These are phyloP conservation scores for Heliocybe sulcata DNA, from an alignment of 1,284 basidiomycete species.

Conservation along the genomic window DNA sequence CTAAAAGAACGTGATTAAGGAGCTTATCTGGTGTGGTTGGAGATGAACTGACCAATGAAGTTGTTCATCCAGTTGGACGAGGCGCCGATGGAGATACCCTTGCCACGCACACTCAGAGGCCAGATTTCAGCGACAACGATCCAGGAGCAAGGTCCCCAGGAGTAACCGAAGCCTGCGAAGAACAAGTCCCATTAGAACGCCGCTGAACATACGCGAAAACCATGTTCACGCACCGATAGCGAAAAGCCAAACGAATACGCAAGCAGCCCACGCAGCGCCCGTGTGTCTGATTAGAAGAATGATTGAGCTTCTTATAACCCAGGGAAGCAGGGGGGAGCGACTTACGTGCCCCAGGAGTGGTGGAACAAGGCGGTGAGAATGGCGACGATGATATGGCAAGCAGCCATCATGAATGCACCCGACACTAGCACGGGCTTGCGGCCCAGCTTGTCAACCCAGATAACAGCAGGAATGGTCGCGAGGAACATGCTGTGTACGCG, in stretches of 20 bases:
- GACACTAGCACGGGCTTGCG: constrained; percentile 64
- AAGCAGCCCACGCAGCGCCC: constrained; percentile 59
- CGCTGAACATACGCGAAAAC: constrained; percentile 2
- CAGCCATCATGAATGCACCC: constrained; percentile 66
- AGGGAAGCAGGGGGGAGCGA: constrained; percentile 4
- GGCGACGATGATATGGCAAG: constrained; percentile 60
- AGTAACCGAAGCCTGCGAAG: constrained; percentile 49
- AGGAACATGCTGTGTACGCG: constrained; percentile 50
- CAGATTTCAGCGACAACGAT: constrained; percentile 61
- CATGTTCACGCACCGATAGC: constrained; percentile 37
- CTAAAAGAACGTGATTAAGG: constrained; percentile 6
- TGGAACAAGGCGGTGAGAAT: constrained; percentile 50
- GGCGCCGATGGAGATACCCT: constrained; percentile 62
- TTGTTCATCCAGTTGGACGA: constrained; percentile 78
- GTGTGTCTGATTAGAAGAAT: constrained; percentile 20
- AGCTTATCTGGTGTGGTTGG: not conserved
- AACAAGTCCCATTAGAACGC: constrained; percentile 1
- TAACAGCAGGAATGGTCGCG: constrained; percentile 66
- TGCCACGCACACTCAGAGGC: constrained; percentile 60
- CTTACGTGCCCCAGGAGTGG: constrained; percentile 41
- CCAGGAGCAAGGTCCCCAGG: constrained; percentile 67
- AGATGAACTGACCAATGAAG: constrained; percentile 34
- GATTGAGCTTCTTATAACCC: not conserved
- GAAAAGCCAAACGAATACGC: constrained; percentile 61
- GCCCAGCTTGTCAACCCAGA: constrained; percentile 67